These are phyloP conservation scores for Bruguiera parviflora DNA, from an alignment of 345 rosid species.

Conservation along the genomic window DNA sequence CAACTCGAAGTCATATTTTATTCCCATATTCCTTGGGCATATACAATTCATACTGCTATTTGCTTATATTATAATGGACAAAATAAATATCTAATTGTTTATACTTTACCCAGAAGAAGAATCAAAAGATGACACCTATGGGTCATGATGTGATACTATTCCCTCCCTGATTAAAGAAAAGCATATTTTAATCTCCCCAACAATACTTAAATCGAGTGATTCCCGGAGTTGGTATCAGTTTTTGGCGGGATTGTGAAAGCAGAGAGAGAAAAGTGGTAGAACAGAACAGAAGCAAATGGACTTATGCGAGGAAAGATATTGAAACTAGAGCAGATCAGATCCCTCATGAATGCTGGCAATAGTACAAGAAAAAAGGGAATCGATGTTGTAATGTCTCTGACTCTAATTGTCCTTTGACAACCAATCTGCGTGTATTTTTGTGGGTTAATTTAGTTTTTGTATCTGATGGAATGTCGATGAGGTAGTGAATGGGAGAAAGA, in stretches of 20 bases:
- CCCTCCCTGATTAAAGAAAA: slow-evolving; percentile 27
- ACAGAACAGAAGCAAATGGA: slow-evolving; percentile 2
- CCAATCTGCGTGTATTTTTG: slow-evolving; percentile 24
- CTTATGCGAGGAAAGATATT: neutral
- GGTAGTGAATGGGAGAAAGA: slow-evolving; percentile 48
- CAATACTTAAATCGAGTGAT: slow-evolving; percentile 52
- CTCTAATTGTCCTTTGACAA: slow-evolving; percentile 24
- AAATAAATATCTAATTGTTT: neutral
- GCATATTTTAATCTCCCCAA: slow-evolving; percentile 11
- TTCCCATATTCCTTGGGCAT: slow-evolving; percentile 5
- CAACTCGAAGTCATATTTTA: neutral
- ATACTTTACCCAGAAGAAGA: slow-evolving; percentile 27
- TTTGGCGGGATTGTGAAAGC: slow-evolving; percentile 52
- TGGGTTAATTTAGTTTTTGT: slow-evolving; percentile 33
- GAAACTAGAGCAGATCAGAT: slow-evolving; percentile 27
- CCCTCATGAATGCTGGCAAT: slow-evolving; percentile 28
- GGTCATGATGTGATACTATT: slow-evolving; percentile 37
- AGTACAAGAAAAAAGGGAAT: slow-evolving; percentile 58
- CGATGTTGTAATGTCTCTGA: slow-evolving; percentile 68
- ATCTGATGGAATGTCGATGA: slow-evolving; percentile 67
- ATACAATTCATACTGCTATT: neutral
- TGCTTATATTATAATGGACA: neutral
- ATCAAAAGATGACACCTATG: slow-evolving; percentile 42
- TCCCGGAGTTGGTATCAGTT: slow-evolving; percentile 55
- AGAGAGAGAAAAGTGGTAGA: slow-evolving; percentile 5